Percentiles rank a stretch among this genome's conserved stretches.
These are phyloP conservation scores for Kondoa malvinella DNA, from an alignment of 768 basidiomycete species.

Conservation along the genomic window DNA sequence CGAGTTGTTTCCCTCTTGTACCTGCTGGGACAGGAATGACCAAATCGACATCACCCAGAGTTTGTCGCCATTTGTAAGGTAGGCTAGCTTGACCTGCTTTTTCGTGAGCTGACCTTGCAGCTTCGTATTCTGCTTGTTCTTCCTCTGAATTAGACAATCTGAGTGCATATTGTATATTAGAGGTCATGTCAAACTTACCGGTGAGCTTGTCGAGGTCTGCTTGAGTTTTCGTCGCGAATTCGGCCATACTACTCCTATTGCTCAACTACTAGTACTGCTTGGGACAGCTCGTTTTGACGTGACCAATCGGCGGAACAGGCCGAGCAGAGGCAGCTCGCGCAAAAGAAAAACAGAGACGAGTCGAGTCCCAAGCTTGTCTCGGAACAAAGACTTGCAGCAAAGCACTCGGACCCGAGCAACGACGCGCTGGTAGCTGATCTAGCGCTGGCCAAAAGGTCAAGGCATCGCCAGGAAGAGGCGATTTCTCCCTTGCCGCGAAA, in stretches of 20 bases:
- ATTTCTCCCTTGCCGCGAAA: too few species aligned
- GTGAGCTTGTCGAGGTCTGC: not conserved
- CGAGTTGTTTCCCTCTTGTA: constrained; percentile 60
- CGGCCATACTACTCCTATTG: not conserved
- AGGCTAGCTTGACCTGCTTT: constrained; percentile 30
- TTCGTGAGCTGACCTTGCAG: not conserved
- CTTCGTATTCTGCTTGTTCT: not conserved
- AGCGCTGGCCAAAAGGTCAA: too few species aligned
- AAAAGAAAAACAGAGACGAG: too few species aligned
- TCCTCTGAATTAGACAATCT: not conserved
- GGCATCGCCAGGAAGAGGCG: too few species aligned
- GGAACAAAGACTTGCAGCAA: too few species aligned
- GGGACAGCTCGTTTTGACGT: too few species aligned
- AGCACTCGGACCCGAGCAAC: too few species aligned
- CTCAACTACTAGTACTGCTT: not conserved
- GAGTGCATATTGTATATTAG: not conserved
- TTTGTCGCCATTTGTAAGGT: constrained; percentile 82
- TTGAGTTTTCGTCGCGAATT: not conserved
- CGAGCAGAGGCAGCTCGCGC: too few species aligned
- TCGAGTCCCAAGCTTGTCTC: too few species aligned
- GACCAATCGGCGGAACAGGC: too few species aligned
- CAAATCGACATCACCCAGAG: constrained; percentile 71
- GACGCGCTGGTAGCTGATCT: too few species aligned
- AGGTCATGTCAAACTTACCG: not conserved
- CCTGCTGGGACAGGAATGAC: constrained; percentile 69